These are phyloP conservation scores for Diaporthe sp. DNA, from an alignment of 2,329 filamentous ascomycete genomes.

Conservation along the genomic window DNA sequence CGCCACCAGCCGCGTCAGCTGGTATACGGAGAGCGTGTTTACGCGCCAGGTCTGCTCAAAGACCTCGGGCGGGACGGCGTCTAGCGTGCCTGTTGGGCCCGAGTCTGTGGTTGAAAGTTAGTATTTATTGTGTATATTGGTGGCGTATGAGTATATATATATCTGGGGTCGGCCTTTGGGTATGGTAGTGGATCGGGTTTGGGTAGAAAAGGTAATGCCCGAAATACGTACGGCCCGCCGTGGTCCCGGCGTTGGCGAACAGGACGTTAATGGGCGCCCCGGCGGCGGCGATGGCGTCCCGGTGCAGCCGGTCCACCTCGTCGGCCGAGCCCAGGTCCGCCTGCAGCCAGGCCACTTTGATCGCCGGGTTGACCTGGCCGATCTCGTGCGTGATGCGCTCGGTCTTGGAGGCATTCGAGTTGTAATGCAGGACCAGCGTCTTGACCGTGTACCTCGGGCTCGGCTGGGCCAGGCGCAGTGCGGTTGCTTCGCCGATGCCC, in stretches of 20 bases:
- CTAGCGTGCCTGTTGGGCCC: constrained; percentile 32
- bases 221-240: not conserved
- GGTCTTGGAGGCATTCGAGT: constrained; percentile 4
- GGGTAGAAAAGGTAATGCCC: too few relatives aligned
- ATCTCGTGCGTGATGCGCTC: constrained; percentile 25
- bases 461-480: constrained; percentile 35
- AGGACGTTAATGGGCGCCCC: constrained; percentile 34
- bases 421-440: constrained; percentile 37
- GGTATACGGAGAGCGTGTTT: constrained; percentile 31
- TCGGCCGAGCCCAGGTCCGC: constrained; percentile 31
- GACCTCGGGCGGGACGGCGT: not conserved
- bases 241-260: constrained; percentile 38
- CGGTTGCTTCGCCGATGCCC: constrained; percentile 36
- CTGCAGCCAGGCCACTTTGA: constrained; percentile 32
- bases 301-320: constrained; percentile 5
- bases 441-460: constrained; percentile 25
- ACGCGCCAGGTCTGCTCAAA: constrained; percentile 39
- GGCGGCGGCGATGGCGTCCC: constrained; percentile 10
- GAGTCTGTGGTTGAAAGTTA: constrained; percentile 1
- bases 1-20: constrained; percentile 31
- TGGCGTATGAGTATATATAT: not conserved
- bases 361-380: not conserved
- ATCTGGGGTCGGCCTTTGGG: too few relatives aligned
- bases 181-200: too few relatives aligned
- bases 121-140: not conserved